Evolutionary conservation across 2,329 filamentous ascomycete species (phyloP), one percentile per base, ranked within the genome.

Genomic region (Chalaropsis thielavioides): DNA sequence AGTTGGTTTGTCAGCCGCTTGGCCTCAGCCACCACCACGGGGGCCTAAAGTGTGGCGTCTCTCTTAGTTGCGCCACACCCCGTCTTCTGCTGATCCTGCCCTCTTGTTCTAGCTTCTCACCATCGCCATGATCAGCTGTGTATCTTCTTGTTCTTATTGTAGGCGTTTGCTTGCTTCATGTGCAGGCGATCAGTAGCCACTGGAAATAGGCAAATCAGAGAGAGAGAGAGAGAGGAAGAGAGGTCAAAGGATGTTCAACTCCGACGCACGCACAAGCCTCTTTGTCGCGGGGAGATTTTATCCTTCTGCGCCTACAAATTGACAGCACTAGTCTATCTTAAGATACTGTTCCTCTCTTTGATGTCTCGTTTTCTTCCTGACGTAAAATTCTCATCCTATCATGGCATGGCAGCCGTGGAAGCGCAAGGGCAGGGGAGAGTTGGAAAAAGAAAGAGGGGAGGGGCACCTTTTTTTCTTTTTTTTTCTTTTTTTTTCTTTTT

Each of bases 321-420:
- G n/a, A n/a, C n/a, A n/a, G n/a, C n/a, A n/a, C n/a, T n/a, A n/a
- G n/a, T n/a, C n/a, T n/a, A n/a, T n/a, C n/a, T n/a, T n/a, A n/a
- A n/a, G n/a, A n/a, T n/a, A n/a, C n/a, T n/a, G n/a, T n/a, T n/a
- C n/a, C n/a, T n/a, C n/a, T n/a, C n/a, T n/a, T n/a, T n/a, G n/a
- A n/a, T n/a, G n/a, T n/a, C n/a, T n/a, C n/a, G n/a, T n/a, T 51
- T 58, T 19, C 15, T 35, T 19, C 15, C 31, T 10, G 31, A 19
- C 51, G 51, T 38, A 58, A 58, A 58, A 38, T 58, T 58, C 54
- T 38, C 54, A 58, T 58, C 13, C 54, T 35, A 35, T 35, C 54
- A 58, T 51, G 24, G 51, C 51, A 56, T 24, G 51, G n/a, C 49
- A 54, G 15, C 10, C 49, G 15, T 13, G 24, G 24, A 22, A 13